Base-by-base conservation (phyloP, 306 rosid genomes). In the Casuarina equisetifolia region DNA sequence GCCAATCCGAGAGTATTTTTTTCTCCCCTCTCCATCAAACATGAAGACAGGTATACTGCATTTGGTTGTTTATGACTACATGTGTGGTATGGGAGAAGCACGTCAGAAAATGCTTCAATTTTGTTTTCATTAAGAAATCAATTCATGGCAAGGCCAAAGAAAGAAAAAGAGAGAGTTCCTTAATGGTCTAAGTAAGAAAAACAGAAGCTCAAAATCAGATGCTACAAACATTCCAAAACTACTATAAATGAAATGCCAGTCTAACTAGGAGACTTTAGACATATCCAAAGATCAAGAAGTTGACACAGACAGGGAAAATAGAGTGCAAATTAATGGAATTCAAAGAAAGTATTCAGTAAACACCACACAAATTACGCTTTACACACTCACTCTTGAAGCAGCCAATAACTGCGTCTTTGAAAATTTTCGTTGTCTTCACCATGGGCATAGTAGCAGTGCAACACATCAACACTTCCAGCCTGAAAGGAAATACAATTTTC, bases 401-500 rank as follows among this genome's bases (percentile, higher is more conserved):
- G 75, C 98, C 98, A 93, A 78, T 93, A 93, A 74, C 93, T 91
- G 77, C 97, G 95, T 59, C 98, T 89, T 85, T 89, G 98, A 78
- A 91, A 91, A 75, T 76, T 83, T 87, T 91, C 93, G 46, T 91
- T 80, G 59, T 88, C 95, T 84, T 93, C 95, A 76, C 97, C 98
- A 79, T 91, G 98, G 55, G 98, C 98, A 82, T 91, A 91, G 83
- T 93, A 93, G 84, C 98, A 93, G 75, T 91, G 95, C 87, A 93
- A 78, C 53, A 87, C 95, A 72, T 91, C 96, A 74, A 91, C 81
- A 76, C 95, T 89, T 78, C 93, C 98, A 68, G 83, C 93, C 98
- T 93, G 82, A 80, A 72, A 88, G 70, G 69, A 76, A 48, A 36
- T 69, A 52, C 2, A 44, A 42, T 11, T 54, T 75, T 79, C 70